These are phyloP conservation scores for Lentinula guzmanii DNA, from an alignment of 768 basidiomycete genomes.

Conservation along the genomic window DNA sequence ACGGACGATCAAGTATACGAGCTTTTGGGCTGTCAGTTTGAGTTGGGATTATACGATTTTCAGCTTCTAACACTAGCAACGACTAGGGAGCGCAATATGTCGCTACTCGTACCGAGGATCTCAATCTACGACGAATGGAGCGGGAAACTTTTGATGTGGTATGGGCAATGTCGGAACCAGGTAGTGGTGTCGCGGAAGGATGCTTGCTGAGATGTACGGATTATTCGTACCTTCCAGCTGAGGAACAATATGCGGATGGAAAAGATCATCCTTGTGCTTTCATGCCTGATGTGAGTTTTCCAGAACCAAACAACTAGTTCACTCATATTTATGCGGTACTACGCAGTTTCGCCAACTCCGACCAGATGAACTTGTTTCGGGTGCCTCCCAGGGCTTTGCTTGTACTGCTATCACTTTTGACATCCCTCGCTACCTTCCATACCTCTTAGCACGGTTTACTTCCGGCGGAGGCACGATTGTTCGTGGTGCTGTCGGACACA, in stretches of 20 bases:
- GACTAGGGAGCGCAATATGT: slow-evolving; percentile 80
- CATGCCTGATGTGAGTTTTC: slow-evolving; percentile 45
- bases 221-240: slow-evolving; percentile 49
- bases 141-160: slow-evolving; percentile 68
- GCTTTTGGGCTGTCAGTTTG: slow-evolving; percentile 65
- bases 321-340: background rate
- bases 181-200: slow-evolving; percentile 40
- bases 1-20: slow-evolving; percentile 71
- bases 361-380: slow-evolving; percentile 25
- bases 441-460: slow-evolving; percentile 62
- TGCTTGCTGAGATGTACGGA: slow-evolving; percentile 63
- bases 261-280: slow-evolving; percentile 28
- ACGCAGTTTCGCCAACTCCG: slow-evolving; percentile 31
- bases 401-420: slow-evolving; percentile 73
- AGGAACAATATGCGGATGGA: slow-evolving; percentile 28
- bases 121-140: slow-evolving; percentile 56
- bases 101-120: slow-evolving; percentile 45
- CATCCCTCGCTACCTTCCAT: slow-evolving; percentile 62
- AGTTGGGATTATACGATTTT: background rate
- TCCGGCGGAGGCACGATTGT: slow-evolving; percentile 55
- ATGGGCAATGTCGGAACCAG: slow-evolving; percentile 66
- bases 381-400: slow-evolving; percentile 38
- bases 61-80: background rate
- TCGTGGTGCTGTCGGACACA: slow-evolving; percentile 59
- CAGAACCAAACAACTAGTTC: slow-evolving; percentile 15